phyloP scores from a whole-genome alignment of 345 rosid species.

The Dimocarpus longan region DNA sequence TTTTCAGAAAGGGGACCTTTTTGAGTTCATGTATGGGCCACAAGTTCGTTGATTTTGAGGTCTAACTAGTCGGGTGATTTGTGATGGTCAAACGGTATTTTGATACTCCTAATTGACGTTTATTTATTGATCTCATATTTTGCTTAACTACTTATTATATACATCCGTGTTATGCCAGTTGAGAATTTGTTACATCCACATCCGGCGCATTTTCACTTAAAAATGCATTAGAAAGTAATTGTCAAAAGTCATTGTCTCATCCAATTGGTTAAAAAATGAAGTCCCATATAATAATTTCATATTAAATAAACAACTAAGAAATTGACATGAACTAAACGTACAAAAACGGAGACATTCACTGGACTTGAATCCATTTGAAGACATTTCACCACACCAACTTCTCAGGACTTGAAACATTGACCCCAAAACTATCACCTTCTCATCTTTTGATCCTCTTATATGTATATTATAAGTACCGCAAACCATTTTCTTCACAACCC shows the following conservation, averaged over 20 bases:
- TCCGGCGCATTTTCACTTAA: too few relatives aligned
- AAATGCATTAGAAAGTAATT: too few relatives aligned
- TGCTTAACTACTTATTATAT: too few relatives aligned
- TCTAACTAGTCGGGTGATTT: neutral
- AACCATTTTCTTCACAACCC: neutral
- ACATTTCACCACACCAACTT: conserved; percentile 23
- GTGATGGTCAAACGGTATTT: conserved; percentile 6
- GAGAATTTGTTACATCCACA: neutral
- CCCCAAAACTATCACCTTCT: conserved; percentile 24
- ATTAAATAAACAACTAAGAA: conserved; percentile 14
- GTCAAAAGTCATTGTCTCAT: neutral
- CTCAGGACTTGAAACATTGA: conserved; percentile 19
- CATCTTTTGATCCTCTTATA: neutral
- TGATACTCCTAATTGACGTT: conserved; percentile 24
- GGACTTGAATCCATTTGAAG: conserved; percentile 26
- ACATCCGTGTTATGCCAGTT: too few relatives aligned
- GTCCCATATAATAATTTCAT: neutral
- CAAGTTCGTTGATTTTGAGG: neutral
- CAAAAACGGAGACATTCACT: conserved; percentile 36
- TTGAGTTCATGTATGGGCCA: neutral
- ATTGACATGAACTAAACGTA: conserved; percentile 23
- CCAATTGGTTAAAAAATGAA: conserved; percentile 21
- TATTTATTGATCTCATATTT: neutral
- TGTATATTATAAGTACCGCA: neutral
- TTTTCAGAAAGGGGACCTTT: too few relatives aligned